Conservation (phyloP, 768 basidiomycete species). For the Phylloporus arenicola region DNA sequence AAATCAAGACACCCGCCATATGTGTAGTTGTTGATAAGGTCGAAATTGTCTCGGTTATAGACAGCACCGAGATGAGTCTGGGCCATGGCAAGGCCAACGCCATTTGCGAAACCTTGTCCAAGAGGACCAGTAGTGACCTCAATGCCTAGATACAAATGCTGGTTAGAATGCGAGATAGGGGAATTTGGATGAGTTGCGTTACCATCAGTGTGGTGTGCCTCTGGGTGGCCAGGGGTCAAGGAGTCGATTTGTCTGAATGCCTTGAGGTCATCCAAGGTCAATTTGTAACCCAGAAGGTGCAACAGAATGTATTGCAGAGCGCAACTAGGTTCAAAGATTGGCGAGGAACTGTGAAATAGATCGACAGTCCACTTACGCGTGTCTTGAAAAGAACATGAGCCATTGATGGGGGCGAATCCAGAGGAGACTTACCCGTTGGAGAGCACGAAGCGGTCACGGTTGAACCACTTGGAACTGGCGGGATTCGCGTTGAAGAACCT, state of each 20-base stretch:
- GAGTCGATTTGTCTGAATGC: constrained; percentile 88
- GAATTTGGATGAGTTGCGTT: constrained; percentile 2
- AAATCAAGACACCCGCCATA: constrained; percentile 52
- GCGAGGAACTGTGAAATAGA: constrained; percentile 1
- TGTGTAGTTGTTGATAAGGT: constrained; percentile 81
- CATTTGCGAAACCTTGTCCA: constrained; percentile 92
- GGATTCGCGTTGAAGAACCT: constrained; percentile 89
- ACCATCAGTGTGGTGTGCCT: constrained; percentile 65
- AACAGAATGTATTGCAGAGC: constrained; percentile 90
- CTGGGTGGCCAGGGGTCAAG: constrained; percentile 91
- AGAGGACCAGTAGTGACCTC: constrained; percentile 96
- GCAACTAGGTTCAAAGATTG: constrained; percentile 48
- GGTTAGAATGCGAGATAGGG: constrained; percentile 8
- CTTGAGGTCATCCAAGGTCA: constrained; percentile 90
- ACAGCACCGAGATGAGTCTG: constrained; percentile 87
- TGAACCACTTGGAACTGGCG: constrained; percentile 87
- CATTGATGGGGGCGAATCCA: not conserved
- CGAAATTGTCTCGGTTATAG: constrained; percentile 82
- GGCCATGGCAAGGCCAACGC: constrained; percentile 89
- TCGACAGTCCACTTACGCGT: constrained; percentile 51
- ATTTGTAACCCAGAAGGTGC: constrained; percentile 88
- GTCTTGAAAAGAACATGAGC: constrained; percentile 38
- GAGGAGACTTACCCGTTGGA: constrained; percentile 72
- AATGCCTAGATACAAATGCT: constrained; percentile 40
- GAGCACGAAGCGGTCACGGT: constrained; percentile 94